Percentiles rank a stretch among this genome's conserved stretches.
Evolutionary conservation across 805 yeast genomes (phyloP).

Genomic region (Nadsonia fulvescens): DNA sequence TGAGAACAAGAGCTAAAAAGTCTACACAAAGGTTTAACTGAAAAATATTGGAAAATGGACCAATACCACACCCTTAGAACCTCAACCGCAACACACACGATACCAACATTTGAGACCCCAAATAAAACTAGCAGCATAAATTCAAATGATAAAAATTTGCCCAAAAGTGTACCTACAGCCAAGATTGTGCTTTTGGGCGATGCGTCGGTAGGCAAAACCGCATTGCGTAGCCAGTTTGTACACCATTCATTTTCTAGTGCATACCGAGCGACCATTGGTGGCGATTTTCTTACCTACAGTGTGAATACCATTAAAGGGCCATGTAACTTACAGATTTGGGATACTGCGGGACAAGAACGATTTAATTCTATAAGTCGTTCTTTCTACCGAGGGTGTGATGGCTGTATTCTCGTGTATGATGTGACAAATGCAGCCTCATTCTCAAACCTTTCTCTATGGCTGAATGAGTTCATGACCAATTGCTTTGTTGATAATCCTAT

Average conservation of each 20-base stretch:
- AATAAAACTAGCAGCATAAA: no score
- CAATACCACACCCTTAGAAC: no score
- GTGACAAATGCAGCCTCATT: conserved; percentile 26
- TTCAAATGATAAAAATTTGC: no score
- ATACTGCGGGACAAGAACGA: conserved; percentile 83
- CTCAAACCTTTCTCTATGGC: conserved; percentile 20
- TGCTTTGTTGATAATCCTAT: conserved; percentile 31
- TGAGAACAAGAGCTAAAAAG: no score
- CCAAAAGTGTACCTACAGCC: no score
- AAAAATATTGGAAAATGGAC: no score
- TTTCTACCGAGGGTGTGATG: conserved; percentile 42
- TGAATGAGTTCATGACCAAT: conserved; percentile 28
- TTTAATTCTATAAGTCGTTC: conserved; percentile 52
- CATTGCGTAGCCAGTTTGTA: conserved; percentile 35
- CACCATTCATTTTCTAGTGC: conserved; percentile 37
- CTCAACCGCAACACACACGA: no score
- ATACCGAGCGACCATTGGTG: conserved; percentile 42
- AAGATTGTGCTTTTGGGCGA: conserved; percentile 39
- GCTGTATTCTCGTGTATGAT: conserved; percentile 36
- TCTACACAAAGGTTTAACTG: no score
- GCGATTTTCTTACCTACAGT: conserved; percentile 33
- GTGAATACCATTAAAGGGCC: conserved; percentile 8
- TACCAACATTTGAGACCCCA: no score
- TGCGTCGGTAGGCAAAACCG: conserved; percentile 43
- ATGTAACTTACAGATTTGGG: conserved; percentile 40